These are phyloP conservation scores for Microcyclosporella mali DNA, from an alignment of 2,329 filamentous ascomycete species.

Conservation along the genomic window DNA sequence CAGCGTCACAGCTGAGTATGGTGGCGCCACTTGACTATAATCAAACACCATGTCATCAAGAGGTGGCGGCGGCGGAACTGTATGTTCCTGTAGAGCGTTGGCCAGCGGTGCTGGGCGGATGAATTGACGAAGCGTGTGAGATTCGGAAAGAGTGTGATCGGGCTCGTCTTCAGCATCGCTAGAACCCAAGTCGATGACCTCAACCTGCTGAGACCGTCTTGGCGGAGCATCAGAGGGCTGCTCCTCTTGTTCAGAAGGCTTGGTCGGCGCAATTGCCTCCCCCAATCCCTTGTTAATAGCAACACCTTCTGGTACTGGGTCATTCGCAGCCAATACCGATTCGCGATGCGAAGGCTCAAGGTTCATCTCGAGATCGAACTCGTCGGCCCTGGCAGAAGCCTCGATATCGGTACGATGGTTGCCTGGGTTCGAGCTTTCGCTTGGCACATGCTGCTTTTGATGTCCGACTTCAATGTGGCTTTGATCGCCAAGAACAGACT, in stretches of 20 bases:
- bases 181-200: constrained; percentile 24
- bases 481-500: not conserved
- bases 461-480: not conserved
- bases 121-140: no score
- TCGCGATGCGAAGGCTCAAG: no score
- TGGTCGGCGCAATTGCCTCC: constrained; percentile 1
- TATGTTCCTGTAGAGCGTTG: no score
- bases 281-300: constrained; percentile 4
- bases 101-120: no score
- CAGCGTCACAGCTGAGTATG: not conserved
- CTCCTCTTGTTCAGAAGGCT: not conserved
- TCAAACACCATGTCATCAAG: no score
- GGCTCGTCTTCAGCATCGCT: constrained; percentile 20
- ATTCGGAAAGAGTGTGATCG: not conserved
- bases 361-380: no score
- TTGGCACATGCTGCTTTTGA: not conserved
- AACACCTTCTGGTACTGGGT: constrained; percentile 4
- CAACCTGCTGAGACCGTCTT: constrained; percentile 8
- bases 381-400: no score
- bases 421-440: not conserved
- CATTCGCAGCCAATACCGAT: not conserved
- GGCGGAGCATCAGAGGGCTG: constrained; percentile 9
- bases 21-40: not conserved
- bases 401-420: no score
- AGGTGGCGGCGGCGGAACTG: no score